Conservation (phyloP, 2,329 filamentous ascomycete genomes). For the Botrytis fabae region DNA sequence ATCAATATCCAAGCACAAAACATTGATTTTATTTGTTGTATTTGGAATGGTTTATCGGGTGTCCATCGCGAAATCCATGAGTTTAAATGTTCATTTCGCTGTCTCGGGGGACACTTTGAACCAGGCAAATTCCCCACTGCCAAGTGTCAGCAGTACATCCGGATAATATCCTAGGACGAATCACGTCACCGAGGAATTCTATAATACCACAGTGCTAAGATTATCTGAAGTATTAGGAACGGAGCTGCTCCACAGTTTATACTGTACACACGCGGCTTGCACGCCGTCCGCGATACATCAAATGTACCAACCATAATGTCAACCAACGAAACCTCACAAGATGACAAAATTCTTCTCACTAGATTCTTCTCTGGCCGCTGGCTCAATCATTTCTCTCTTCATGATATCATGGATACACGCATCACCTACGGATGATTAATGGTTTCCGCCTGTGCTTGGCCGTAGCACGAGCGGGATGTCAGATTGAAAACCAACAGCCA, state of each 20-base stretch:
- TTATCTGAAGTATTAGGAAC: not conserved
- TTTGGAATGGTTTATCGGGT: too few species aligned
- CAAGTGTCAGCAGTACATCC: constrained; percentile 15
- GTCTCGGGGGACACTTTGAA: not conserved
- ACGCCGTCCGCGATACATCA: not conserved
- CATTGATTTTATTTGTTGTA: not conserved
- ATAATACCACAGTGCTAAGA: not conserved
- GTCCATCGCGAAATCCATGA: too few species aligned
- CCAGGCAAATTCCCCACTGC: not conserved
- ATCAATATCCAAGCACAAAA: not conserved
- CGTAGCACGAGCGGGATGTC: not conserved
- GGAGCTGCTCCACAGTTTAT: not conserved
- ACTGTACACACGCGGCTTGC: not conserved
- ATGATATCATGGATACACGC: not conserved
- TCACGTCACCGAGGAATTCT: not conserved
- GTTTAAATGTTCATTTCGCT: not conserved
- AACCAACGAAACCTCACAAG: not conserved
- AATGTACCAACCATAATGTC: not conserved
- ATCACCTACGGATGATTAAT: not conserved
- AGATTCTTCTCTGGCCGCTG: not conserved
- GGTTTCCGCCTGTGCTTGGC: not conserved
- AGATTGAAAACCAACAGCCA: not conserved
- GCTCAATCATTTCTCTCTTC: not conserved
- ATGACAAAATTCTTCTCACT: not conserved
- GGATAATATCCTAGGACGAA: not conserved